Evolutionary conservation across 495 filamentous ascomycete species (phyloP).

Genomic region (Alectoria sarmentosa): DNA sequence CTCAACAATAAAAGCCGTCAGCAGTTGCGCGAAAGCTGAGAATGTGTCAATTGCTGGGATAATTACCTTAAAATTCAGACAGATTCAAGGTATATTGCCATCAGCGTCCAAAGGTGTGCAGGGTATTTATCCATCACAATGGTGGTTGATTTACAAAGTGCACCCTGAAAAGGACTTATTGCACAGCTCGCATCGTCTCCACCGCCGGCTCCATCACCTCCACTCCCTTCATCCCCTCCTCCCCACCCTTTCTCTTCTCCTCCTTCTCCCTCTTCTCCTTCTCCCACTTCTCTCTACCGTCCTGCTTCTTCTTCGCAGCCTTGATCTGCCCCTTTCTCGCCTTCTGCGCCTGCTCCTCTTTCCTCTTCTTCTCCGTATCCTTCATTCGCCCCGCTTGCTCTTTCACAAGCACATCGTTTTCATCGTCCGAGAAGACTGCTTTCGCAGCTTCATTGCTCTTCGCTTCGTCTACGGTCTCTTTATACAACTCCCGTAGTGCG

Average conservation of each 20-base stretch:
- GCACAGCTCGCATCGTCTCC: neutral
- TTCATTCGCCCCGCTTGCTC: neutral
- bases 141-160: too few relatives aligned
- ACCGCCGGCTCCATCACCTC: neutral
- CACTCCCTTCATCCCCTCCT: neutral
- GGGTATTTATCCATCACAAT: too few relatives aligned
- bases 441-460: neutral
- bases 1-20: too few relatives aligned
- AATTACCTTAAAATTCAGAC: too few relatives aligned
- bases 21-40: too few relatives aligned
- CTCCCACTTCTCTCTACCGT: neutral
- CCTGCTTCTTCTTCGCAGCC: neutral
- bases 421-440: neutral
- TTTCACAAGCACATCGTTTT: neutral
- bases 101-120: too few relatives aligned
- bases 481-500: conserved; percentile 61
- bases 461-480: conserved; percentile 29
- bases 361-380: neutral
- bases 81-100: too few relatives aligned
- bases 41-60: too few relatives aligned
- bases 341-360: neutral
- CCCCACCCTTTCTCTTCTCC: neutral
- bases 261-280: neutral
- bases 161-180: neutral
- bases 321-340: neutral